These are phyloP conservation scores for Phalaenopsis equestris DNA, from an alignment of 106 monocot species.

Conservation along the genomic window DNA sequence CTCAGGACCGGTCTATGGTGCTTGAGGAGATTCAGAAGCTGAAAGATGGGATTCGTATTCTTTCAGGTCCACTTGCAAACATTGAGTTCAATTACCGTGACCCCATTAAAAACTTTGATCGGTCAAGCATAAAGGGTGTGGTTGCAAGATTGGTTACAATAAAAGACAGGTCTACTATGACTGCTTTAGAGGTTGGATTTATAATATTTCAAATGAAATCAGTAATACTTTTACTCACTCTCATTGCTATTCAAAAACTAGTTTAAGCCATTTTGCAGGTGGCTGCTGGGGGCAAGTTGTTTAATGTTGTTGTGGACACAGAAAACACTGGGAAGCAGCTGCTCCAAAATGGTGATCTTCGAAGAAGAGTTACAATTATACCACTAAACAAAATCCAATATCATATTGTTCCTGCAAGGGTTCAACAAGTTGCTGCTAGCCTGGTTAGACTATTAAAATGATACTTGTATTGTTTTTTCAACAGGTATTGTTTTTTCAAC, in stretches of 20 bases:
- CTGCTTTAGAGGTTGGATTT: constrained; percentile 75
- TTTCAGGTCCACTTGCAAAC: constrained; percentile 72
- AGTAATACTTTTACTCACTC: background rate
- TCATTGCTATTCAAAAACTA: background rate
- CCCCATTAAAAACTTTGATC: constrained; percentile 76
- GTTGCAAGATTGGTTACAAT: constrained; percentile 88
- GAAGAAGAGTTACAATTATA: constrained; percentile 81
- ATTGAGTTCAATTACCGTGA: constrained; percentile 79
- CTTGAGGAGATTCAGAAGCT: constrained; percentile 52
- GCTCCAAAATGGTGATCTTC: constrained; percentile 70
- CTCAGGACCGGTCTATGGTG: constrained; percentile 55
- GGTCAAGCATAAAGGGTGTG: constrained; percentile 85
- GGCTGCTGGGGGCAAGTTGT: constrained; percentile 87
- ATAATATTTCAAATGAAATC: background rate
- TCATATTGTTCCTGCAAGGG: constrained; percentile 37
- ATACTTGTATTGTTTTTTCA: background rate
- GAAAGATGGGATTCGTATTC: constrained; percentile 69
- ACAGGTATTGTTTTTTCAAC: background rate
- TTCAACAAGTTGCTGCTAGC: constrained; percentile 58
- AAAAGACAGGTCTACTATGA: constrained; percentile 67
- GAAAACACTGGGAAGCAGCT: constrained; percentile 86
- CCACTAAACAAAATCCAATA: constrained; percentile 87
- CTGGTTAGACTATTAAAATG: constrained; percentile 34
- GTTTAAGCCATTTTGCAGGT: constrained; percentile 43
- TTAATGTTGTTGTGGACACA: constrained; percentile 86